Base-by-base conservation (phyloP, 805 yeast genomes). In the Candida alai region DNA sequence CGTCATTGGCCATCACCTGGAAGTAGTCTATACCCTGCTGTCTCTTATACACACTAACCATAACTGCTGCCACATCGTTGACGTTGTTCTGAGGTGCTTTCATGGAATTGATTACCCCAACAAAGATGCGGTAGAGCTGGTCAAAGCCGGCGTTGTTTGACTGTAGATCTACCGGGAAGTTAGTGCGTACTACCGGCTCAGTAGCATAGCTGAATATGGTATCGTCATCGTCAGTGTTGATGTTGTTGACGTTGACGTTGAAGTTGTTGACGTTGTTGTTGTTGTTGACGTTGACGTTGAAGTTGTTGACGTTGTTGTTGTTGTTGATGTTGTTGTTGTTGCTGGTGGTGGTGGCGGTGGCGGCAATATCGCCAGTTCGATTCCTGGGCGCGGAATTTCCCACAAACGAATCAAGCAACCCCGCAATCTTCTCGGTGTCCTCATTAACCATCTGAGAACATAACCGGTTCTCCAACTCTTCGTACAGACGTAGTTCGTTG, bases 351-450 rank as follows among this genome's bases (percentile, higher is more conserved):
- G n/a, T n/a, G n/a, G 22, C 5, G 5, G 16, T 45, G 5, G 52
- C 39, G 26, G 50, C 49, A 7, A 38, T 33, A 8, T 44, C 49
- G 6, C 34, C 27, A 14, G 4, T 19, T 25, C 39, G 17, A 15
- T 24, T 11, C 11, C 31, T 28, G 11, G 19, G 13, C 11, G n/a
- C n/a, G 7, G 35, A 37, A 16, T 28, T 28, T 11, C 28, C 36
- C 4, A 52, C 39, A 21, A 52, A 41, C 6, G 35, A 33, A 30
- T 56, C 60, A 24, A 55, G 28, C 5, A 47, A 42, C 3, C 32
- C 31, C 3, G 47, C 51, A 7, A 56, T 41, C 21, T 43, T 33
- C n/a, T 47, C 45, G 6, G 60, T 49, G 27, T 51, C 54, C 14
- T 46, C 45, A 10, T 48, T 44, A 12, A 35, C 30, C 10, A 36